Base-by-base conservation (phyloP, 805 yeast genomes). In the Zygosaccharomyces pseudorouxii region DNA sequence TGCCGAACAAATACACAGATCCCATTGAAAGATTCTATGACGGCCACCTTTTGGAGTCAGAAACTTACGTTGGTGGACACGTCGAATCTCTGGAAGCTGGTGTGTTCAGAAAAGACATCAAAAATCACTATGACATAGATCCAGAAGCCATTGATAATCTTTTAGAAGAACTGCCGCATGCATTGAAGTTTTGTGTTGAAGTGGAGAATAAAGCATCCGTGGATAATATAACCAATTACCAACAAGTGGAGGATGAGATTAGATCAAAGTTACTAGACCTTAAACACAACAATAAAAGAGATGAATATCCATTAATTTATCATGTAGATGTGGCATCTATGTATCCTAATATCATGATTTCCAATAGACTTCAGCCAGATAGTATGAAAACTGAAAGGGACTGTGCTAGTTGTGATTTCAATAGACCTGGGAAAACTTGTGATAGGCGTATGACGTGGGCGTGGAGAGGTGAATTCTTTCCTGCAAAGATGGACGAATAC, bases 321-420 rank as follows among this genome's bases (percentile, higher is more conserved):
- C 99, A 93, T 63, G 96, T 95, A 31, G 99, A 93, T 72, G 99
- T 93, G 44, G 97, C 99, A 0, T 93, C 99, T 1, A 93, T 93
- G 99, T 93, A 93, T 63, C 99, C 99, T 5, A 93, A 93, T 63
- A 93, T 93, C 64, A 93, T 93, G 98, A 89, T 96, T 5, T 86
- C 98, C 0, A 93, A 93, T 69, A 80, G 99, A 63, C 74, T 93
- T 46, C 99, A 93, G 65, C 99, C 99, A 0, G 99, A 93, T 68
- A 90, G 98, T 3, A 92, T 93, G 89, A 90, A 93, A 56, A 72
- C 84, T 0, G 98, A 92, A 61, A 87, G 87, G 57, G 96, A 89
- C 60, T 95, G 99, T 70, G 98, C 99, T 0, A 82, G 95, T 37
- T 95, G 99, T 72, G 99, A 93, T 59, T 95, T 89, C 70, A 93